A percentile compares a stretch with the other conserved stretches of the same genome.
phyloP scores from a whole-genome alignment of 192 early-diverging fungal species.

The Entophlyctis helioformis region DNA sequence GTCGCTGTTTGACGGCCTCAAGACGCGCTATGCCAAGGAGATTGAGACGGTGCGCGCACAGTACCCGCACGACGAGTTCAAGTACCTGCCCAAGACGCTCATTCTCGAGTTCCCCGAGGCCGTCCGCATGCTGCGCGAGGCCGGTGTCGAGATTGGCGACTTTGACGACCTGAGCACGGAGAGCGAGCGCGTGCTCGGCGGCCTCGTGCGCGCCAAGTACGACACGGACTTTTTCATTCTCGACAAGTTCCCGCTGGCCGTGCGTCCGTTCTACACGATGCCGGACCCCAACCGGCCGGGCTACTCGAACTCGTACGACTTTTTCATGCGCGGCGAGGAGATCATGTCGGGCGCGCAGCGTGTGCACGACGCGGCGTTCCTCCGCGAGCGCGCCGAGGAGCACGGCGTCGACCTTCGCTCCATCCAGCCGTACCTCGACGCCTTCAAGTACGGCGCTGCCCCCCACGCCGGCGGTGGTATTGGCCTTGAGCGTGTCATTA shows the following conservation, averaged over 20 bases:
- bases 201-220: constrained; percentile 86
- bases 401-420: constrained; percentile 65
- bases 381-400: constrained; percentile 62
- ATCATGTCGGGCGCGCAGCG: constrained; percentile 98
- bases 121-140: constrained; percentile 74
- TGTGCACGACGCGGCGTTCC: constrained; percentile 78
- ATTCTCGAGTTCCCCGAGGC: constrained; percentile 80
- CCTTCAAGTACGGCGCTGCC: constrained; percentile 91
- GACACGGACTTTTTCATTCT: constrained; percentile 97
- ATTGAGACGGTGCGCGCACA: constrained; percentile 77
- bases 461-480: constrained; percentile 98
- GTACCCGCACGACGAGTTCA: constrained; percentile 85
- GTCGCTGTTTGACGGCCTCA: constrained; percentile 80
- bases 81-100: constrained; percentile 73
- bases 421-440: constrained; percentile 87
- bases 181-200: constrained; percentile 72
- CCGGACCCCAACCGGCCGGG: constrained; percentile 74
- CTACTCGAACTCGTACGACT: constrained; percentile 99
- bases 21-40: constrained; percentile 68
- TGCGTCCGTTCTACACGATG: constrained; percentile 99
- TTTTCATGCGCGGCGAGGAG: constrained; percentile 98
- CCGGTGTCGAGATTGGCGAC: constrained; percentile 82
- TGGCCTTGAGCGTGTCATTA: constrained; percentile 91
- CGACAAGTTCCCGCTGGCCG: constrained; percentile 96
- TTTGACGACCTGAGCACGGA: constrained; percentile 88